These are phyloP conservation scores for Solanum virginianum DNA, from an alignment of 257 asterid species.

Conservation along the genomic window DNA sequence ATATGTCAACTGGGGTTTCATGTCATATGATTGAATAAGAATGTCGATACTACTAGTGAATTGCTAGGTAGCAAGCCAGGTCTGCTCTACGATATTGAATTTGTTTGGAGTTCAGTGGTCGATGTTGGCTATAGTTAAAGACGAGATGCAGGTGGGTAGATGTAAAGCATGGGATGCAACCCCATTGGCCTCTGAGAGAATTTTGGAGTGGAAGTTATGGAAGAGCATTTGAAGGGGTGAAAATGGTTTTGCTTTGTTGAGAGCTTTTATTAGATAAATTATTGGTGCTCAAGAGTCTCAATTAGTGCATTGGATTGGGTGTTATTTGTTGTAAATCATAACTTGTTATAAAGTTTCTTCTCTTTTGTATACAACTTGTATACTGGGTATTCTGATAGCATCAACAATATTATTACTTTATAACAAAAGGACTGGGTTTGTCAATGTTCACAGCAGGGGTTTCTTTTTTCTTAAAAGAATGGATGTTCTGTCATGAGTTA, in stretches of 20 bases:
- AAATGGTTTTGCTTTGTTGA: background rate
- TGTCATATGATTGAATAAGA: background rate
- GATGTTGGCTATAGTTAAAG: background rate
- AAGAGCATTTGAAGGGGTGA: background rate
- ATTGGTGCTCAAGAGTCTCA: background rate
- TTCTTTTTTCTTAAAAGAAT: background rate
- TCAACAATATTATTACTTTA: background rate
- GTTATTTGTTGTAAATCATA: background rate
- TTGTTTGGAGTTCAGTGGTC: background rate
- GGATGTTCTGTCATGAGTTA: background rate
- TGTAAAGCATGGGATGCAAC: background rate
- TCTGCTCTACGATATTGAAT: background rate
- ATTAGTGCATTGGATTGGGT: background rate
- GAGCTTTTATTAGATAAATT: background rate
- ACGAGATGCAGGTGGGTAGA: background rate
- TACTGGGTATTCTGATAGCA: background rate
- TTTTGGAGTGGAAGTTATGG: background rate
- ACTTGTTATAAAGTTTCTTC: background rate
- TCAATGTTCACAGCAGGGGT: background rate
- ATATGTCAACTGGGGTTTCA: background rate
- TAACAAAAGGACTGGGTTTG: background rate
- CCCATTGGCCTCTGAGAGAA: background rate
- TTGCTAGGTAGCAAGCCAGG: background rate
- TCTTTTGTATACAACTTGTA: background rate
- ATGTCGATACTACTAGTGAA: background rate